Evolutionary conservation across 352 stramenopile species (phyloP), one percentile per base, ranked within the genome.

Genomic region (Globisporangium barbulae): DNA sequence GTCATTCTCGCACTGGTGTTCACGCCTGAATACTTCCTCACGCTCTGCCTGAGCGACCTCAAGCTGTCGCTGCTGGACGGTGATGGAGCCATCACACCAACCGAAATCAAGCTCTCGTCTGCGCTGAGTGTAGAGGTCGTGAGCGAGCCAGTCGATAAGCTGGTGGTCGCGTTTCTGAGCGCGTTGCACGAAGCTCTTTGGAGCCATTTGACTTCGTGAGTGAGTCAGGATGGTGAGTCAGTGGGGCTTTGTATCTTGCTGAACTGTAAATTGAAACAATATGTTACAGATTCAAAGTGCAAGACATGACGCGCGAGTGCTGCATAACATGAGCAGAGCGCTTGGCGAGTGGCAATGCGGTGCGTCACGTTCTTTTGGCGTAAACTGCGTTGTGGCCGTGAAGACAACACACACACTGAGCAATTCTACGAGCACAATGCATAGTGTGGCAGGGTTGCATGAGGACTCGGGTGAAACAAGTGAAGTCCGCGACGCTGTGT

Each of bases 1-100:
- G 50, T 81, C 53, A 53, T 85, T 19, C 65, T 85, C 15, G 63
- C 33, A 19, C 56, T 85, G 22, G 53, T 65, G n/a, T 85, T 85
- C 60, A 68, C 76, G 2, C 58, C 64, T 7, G 70, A 62, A 9
- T 83, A 70, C 41, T 85, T 80, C 60, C 42, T 76, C 19, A 85
- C 76, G 7, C 69, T 70, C 17, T 75, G 72, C 28, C 69, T 62
- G 58, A 76, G 74, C 47, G 67, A 85, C 54, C 67, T 85, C 41
- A 62, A 67, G 30, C 50, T 85, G 12, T 60, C 58, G 0, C 61
- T 85, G 39, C 67, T 83, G 2, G 68, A 78, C 19, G 76, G 76
- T 19, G 44, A 53, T 21, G 21, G 12, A 52, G 9, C 25, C 13
- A 44, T 17, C 45, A 31, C 42, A 31, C 54, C 70, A 10, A 53